Conservation (phyloP, 176 grass and related monocot genomes). For the Raddia guianensis region DNA sequence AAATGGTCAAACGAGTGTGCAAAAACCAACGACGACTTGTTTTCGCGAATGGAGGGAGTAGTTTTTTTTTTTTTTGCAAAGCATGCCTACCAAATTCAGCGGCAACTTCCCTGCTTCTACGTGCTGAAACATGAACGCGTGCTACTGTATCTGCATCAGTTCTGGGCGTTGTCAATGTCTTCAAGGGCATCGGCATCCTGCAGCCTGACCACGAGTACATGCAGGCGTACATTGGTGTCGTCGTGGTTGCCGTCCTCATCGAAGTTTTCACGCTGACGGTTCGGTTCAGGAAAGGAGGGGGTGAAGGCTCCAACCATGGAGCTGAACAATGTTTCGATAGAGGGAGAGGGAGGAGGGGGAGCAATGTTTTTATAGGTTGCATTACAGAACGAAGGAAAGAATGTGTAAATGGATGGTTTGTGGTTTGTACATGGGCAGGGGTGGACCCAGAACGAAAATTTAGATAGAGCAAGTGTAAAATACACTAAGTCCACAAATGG, state of each 20-base stretch:
- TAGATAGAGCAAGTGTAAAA: too few species aligned
- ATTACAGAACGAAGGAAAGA: not conserved
- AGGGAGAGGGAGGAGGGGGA: too few species aligned
- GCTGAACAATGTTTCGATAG: not conserved
- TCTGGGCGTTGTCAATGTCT: conserved; percentile 21
- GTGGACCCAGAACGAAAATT: too few species aligned
- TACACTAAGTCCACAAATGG: too few species aligned
- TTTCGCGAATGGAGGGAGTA: not conserved
- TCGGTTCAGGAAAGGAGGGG: conserved; percentile 15
- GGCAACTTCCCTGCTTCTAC: not conserved
- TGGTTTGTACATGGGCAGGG: not conserved
- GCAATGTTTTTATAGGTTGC: too few species aligned
- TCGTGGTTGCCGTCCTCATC: conserved; percentile 1
- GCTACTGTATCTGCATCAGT: not conserved
- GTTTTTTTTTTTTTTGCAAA: not conserved
- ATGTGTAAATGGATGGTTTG: not conserved
- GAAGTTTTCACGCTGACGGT: conserved; percentile 8
- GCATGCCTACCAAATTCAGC: not conserved
- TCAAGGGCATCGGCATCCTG: conserved; percentile 11
- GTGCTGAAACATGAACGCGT: not conserved
- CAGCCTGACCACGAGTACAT: not conserved
- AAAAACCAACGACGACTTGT: not conserved
- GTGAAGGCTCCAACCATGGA: not conserved
- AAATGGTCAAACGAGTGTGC: too few species aligned
- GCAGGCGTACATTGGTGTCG: not conserved